phyloP scores from a whole-genome alignment of 2,329 filamentous ascomycete genomes.

The Fusarium pininemorale region DNA sequence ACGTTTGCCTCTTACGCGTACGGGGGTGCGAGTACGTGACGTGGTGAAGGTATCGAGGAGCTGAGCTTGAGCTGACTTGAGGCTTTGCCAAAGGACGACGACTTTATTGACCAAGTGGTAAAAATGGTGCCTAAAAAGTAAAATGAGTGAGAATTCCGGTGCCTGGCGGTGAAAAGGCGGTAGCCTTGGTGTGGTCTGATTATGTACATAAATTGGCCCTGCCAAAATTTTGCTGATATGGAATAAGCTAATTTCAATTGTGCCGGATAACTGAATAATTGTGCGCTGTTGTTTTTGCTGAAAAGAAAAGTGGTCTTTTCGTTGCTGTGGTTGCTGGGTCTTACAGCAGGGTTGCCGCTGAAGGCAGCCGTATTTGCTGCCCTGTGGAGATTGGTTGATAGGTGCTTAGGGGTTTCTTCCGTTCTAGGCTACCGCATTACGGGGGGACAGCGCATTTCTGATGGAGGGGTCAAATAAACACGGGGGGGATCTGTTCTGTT shows the following conservation, averaged over 20 bases:
- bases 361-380: neutral
- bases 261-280: constrained; percentile 27
- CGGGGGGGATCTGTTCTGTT: neutral
- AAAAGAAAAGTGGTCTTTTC: neutral
- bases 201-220: constrained; percentile 13
- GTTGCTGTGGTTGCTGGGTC: constrained; percentile 20
- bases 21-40: neutral
- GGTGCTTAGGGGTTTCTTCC: neutral
- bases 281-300: neutral
- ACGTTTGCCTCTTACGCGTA: constrained; percentile 3
- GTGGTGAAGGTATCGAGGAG: neutral
- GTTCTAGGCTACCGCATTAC: neutral
- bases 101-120: neutral
- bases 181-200: constrained; percentile 29
- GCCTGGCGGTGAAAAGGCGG: constrained; percentile 28
- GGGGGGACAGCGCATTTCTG: neutral
- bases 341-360: constrained; percentile 3
- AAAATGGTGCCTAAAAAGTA: constrained; percentile 32
- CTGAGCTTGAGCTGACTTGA: neutral
- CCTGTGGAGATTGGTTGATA: neutral
- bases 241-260: neutral
- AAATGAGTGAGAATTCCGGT: constrained; percentile 32
- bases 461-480: neutral
- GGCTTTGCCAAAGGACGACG: neutral
- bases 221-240: constrained; percentile 8